Evolutionary conservation across 2,329 filamentous ascomycete genomes (phyloP), one percentile per base, ranked within the genome.

Genomic region (Aspergillus sp.): DNA sequence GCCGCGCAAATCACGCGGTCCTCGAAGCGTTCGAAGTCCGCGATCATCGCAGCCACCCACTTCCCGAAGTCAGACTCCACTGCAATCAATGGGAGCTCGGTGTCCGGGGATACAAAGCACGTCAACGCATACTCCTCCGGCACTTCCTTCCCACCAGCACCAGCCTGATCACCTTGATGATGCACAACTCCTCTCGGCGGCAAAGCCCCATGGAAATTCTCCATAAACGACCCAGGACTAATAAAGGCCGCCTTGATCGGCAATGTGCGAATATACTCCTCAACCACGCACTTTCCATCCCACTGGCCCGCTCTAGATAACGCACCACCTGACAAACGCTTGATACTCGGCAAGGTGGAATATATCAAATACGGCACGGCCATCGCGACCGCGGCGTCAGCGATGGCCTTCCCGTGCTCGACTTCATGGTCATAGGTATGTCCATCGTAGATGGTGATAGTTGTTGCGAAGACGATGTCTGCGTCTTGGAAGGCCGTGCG

Each of bases 391-490:
- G 54, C 57, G 3, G 57, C 53, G 36, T 59, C 54, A 2, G 49
- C 54, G n/a, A 59, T 20, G 45, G 57, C 45, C 4, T 46, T 49
- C 14, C 57, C 57, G 10, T 59, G 57, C 1, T 14, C 24, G 45
- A 59, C 42, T 29, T 59, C 57, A 26, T 58, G 56, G 20, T 54
- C 31, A 32, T 51, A 54, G 18, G 56, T 58, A 18, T 47, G 29
- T 14, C 52, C 56, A 24, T 58, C 52, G 56, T 58, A 58, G 52
- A 46, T 45, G 2, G 69, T 64, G 7, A 65, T 67, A 31, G 73
- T 67, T 60, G 66, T 70, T 10, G 69, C 65, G 63, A 82, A 83
- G 39, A 82, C 75, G 1, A 77, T 77, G 56, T 82, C 75, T 2
- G 74, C 79, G 39, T 76, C 77, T 0, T 66, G 62, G 20, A 83